Evolutionary conservation across 2,329 filamentous ascomycete genomes (phyloP), one percentile per base, ranked within the genome.

Genomic region (Neopestalotiopsis sp.): DNA sequence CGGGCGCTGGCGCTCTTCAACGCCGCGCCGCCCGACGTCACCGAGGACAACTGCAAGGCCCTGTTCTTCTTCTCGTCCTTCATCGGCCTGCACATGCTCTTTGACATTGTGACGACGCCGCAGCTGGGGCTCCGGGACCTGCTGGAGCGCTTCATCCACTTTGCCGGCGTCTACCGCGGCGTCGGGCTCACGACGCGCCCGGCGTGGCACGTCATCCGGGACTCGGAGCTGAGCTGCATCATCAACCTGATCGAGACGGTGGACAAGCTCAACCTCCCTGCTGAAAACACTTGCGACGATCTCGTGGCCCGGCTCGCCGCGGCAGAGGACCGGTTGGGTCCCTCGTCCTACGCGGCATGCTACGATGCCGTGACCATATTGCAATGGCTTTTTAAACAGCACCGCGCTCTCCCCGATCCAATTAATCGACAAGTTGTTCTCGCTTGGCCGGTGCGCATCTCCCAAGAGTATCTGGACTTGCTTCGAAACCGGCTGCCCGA

Each of bases 401-500:
- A 59, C 13, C 10, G 24, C 1, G 57, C 57, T 28, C 57, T 30
- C 13, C 57, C 30, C 0, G 10, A 6, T 20, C 57, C 57, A 10
- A 34, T 59, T 20, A 59, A 59, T 17, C 57, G 24, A 28, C 30
- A 59, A 2, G 30, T 59, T 20, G 5, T 59, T 10, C 30, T 59
- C 17, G 17, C 57, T 30, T 59, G 57, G 57, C 57, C 57, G 30
- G 57, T 59, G 4, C 57, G 57, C 1, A 28, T 59, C 1, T 10
- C 24, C 57, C 24, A 6, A 4, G 74, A 75, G 6, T 83, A 78
- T 66, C 72, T 77, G 6, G 71, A 75, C 1, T 74, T 83, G 20
- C 70, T 83, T 3, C 71, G 74, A 14, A 74, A 79, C 65, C 76
- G 79, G 20, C 72, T 75, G 20, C 81, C 82, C 0, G 81, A 84